phyloP scores from a whole-genome alignment of 768 basidiomycete genomes.

The Rhodotorula sphaerocarpa region DNA sequence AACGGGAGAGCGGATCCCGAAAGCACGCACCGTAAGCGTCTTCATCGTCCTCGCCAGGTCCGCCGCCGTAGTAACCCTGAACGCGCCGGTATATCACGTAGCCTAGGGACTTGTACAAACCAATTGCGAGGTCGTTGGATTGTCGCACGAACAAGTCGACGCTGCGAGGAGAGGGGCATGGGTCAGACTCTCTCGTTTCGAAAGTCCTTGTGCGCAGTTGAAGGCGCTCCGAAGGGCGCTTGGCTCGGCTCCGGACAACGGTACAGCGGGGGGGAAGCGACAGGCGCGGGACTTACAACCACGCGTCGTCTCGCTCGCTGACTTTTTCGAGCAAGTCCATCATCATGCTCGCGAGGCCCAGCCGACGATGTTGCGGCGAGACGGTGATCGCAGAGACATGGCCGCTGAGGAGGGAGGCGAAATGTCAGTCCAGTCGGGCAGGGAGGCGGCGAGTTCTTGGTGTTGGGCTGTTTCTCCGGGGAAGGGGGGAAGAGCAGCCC shows the following conservation, averaged over 20 bases:
- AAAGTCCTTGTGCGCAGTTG: too few relatives aligned
- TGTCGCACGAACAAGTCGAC: slow-evolving; percentile 87
- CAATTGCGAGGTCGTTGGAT: slow-evolving; percentile 53
- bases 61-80: slow-evolving; percentile 80
- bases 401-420: slow-evolving; percentile 48
- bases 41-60: slow-evolving; percentile 71
- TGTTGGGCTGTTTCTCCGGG: too few relatives aligned
- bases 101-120: slow-evolving; percentile 84
- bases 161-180: slow-evolving; percentile 59
- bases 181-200: too few relatives aligned
- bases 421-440: too few relatives aligned
- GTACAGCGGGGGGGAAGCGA: too few relatives aligned
- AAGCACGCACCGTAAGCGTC: slow-evolving; percentile 82
- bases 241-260: too few relatives aligned
- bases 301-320: slow-evolving; percentile 65
- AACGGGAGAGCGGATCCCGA: too few relatives aligned
- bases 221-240: too few relatives aligned
- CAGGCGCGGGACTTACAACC: slow-evolving; percentile 32
- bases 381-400: slow-evolving; percentile 94
- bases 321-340: slow-evolving; percentile 77
- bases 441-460: too few relatives aligned
- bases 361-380: slow-evolving; percentile 81
- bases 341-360: slow-evolving; percentile 77
- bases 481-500: not conserved
- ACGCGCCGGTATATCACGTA: slow-evolving; percentile 90